phyloP scores from a whole-genome alignment of 371 early-diverging fungal species.

The Enterocytospora artemiae region DNA sequence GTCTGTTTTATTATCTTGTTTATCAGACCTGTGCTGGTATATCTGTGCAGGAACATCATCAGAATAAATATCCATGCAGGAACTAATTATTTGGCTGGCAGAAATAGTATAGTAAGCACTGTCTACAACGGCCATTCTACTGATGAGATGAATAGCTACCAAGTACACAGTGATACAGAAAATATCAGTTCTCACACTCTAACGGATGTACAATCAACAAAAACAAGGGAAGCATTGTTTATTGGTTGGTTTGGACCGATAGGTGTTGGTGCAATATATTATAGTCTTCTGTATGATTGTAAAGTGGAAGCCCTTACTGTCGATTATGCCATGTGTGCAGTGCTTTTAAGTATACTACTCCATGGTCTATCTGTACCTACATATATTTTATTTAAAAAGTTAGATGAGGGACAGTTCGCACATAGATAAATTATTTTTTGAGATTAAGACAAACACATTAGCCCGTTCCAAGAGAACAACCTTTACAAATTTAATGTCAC shows the following conservation, averaged over 20 bases:
- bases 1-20: conserved; percentile 66
- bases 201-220: too few species aligned
- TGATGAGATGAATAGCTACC: too few species aligned
- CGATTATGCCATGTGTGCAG: conserved; percentile 34
- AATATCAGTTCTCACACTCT: too few species aligned
- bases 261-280: conserved; percentile 72
- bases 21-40: conserved; percentile 65
- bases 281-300: conserved; percentile 40
- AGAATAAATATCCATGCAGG: conserved; percentile 64
- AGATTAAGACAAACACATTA: too few species aligned
- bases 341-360: conserved; percentile 44
- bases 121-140: too few species aligned
- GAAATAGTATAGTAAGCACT: too few species aligned
- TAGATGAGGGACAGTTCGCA: too few species aligned
- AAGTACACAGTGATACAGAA: too few species aligned
- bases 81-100: too few species aligned
- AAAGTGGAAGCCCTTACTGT: conserved; percentile 23
- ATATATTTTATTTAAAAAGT: conserved; percentile 12
- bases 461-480: too few species aligned
- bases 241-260: conserved; percentile 92
- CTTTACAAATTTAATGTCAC: too few species aligned
- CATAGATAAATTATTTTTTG: too few species aligned
- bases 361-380: conserved; percentile 44
- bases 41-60: conserved; percentile 61
- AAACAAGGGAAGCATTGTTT: conserved; percentile 70